Evolutionary conservation across 23 red algal genomes (phyloP), one percentile per base, ranked within the genome.

Genomic region (Gracilariopsis chorda): DNA sequence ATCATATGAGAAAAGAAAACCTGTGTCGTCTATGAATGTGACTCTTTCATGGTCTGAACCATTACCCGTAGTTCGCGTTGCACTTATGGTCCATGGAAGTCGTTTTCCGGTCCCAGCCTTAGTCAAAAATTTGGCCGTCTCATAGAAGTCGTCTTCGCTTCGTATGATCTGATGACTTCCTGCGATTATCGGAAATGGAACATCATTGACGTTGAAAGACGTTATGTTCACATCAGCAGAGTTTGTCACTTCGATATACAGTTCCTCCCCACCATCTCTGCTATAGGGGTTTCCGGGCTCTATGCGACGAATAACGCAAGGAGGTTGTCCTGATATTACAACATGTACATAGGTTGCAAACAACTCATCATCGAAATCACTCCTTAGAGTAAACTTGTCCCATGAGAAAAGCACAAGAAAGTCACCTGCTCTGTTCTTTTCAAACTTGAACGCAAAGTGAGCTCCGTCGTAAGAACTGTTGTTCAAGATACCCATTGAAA

Each of bases 161-260:
- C 25, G 56, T 73, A 82, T 79, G 62, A 36, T 23, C 45, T 84
- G 65, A 20, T 46, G 56, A 65, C 74, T 75, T 33, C 43, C 79
- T 29, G 77, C 32, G 41, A 92, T 52, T 30, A 92, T 82, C 7
- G 45, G 49, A 16, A 82, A 82, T 6, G 56, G 43, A 13, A 58
- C 78, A 44, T 65, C 89, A 75, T 82, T 82, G 16, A 92, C 78
- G 29, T 75, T 75, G 30, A 92, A 92, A 25, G 77, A 72, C 7
- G 51, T 62, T 28, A 92, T 82, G 27, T 82, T 62, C 20, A 75
- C 39, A 51, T 84, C 77, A 46, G 29, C 77, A 3, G 77, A 49
- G 47, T 92, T 92, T 12, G 84, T 76, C 79, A 84, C 84, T 39
- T 82, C 79, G 2, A 84, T 63, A 34, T 82, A 84, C n/a, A 92